Conservation (phyloP, 495 filamentous ascomycete genomes). For the Peziza echinospora region DNA sequence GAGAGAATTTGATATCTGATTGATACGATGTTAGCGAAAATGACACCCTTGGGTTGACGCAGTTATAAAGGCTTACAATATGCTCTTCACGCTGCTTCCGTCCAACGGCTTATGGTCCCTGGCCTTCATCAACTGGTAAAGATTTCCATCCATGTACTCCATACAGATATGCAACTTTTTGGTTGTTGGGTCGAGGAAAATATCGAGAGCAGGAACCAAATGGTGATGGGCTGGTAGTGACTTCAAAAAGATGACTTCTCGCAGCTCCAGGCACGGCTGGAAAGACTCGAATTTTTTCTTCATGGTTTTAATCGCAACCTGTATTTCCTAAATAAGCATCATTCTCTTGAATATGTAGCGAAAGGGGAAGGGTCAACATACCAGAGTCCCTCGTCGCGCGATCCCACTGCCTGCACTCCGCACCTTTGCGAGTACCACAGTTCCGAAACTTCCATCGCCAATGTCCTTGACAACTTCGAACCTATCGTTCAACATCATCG, state of each 20-base stretch:
- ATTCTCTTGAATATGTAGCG: neutral
- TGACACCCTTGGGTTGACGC: too few species aligned
- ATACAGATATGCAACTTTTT: constrained; percentile 95
- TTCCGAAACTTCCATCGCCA: constrained; percentile 96
- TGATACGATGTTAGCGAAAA: too few species aligned
- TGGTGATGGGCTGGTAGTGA: constrained; percentile 73
- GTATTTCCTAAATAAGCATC: constrained; percentile 13
- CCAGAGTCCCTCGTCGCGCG: constrained; percentile 77
- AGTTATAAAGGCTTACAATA: constrained; percentile 37
- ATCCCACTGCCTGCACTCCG: constrained; percentile 72
- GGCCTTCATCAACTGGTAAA: constrained; percentile 98
- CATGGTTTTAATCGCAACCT: constrained; percentile 98
- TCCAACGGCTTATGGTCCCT: constrained; percentile 87
- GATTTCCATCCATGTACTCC: constrained; percentile 99
- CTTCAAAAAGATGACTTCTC: constrained; percentile 89
- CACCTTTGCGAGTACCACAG: constrained; percentile 76
- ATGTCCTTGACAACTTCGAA: constrained; percentile 97
- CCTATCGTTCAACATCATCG: constrained; percentile 33
- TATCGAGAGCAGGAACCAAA: constrained; percentile 90
- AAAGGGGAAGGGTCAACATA: constrained; percentile 27
- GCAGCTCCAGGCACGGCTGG: constrained; percentile 65
- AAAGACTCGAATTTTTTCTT: constrained; percentile 98
- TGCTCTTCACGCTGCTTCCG: constrained; percentile 82
- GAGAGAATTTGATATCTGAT: constrained; percentile 72
- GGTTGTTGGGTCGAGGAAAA: constrained; percentile 89